Percentiles rank a stretch among this genome's conserved stretches.
Evolutionary conservation across 1,284 basidiomycete species (phyloP).

Genomic region (Leccinum griseonigrum): DNA sequence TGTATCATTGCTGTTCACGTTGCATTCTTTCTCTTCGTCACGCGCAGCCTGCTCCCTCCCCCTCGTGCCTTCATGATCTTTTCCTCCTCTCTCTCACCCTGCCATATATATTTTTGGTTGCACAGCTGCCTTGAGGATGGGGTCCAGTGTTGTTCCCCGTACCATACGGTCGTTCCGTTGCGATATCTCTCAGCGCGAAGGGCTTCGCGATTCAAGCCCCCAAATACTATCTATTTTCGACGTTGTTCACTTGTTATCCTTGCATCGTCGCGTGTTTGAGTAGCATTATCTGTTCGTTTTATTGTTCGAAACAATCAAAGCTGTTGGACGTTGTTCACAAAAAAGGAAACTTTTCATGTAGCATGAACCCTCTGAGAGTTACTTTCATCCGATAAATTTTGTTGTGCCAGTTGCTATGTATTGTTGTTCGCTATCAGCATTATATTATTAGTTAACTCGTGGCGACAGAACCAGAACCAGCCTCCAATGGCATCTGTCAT

Average conservation of each 20-base stretch:
- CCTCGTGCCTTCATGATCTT: neutral
- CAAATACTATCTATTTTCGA: constrained; percentile 27
- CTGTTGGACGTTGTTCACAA: neutral
- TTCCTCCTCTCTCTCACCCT: constrained; percentile 17
- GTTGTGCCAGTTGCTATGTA: no score
- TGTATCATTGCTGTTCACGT: no score
- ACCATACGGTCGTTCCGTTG: neutral
- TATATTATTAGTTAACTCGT: no score
- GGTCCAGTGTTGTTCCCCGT: neutral
- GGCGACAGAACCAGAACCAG: no score
- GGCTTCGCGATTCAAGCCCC: constrained; percentile 21
- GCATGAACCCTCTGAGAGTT: no score
- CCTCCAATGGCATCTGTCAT: no score
- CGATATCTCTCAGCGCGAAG: neutral
- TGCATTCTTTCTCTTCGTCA: constrained; percentile 4
- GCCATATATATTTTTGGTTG: constrained; percentile 33
- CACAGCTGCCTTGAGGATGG: constrained; percentile 15
- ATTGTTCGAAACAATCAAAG: neutral
- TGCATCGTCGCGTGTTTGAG: neutral
- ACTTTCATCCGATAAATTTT: no score
- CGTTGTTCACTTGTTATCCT: neutral
- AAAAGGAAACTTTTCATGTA: no score
- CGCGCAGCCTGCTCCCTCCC: constrained; percentile 2
- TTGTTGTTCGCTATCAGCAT: no score
- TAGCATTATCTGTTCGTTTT: neutral